These are phyloP conservation scores for Nothophaeocryptopus gaeumannii DNA, from an alignment of 2,329 filamentous ascomycete species.

Conservation along the genomic window DNA sequence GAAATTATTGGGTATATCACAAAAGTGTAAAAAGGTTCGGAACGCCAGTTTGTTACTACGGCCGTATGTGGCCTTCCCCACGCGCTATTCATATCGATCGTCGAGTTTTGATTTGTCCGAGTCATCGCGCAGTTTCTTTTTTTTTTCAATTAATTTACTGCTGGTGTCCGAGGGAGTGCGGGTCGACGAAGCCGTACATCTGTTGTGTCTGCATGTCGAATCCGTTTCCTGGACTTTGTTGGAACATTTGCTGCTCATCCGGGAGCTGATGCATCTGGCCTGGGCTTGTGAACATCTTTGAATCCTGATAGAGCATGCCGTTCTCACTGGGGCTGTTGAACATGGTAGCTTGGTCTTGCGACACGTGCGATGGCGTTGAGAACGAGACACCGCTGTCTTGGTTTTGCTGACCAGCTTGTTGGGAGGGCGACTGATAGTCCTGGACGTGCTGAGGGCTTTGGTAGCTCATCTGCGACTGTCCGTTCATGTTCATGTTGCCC, in stretches of 20 bases:
- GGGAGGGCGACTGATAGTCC: conserved; percentile 33
- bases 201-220: conserved; percentile 47
- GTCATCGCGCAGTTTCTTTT: conserved; percentile 6
- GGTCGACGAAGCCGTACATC: conserved; percentile 48
- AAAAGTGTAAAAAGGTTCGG: conserved; percentile 19
- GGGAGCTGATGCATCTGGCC: conserved; percentile 35
- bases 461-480: conserved; percentile 30
- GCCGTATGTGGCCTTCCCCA: conserved; percentile 14
- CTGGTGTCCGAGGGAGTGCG: conserved; percentile 35
- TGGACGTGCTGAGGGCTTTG: conserved; percentile 30
- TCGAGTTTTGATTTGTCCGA: conserved; percentile 18
- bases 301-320: conserved; percentile 40
- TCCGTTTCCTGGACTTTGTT: conserved; percentile 36
- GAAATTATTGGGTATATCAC: conserved; percentile 27
- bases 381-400: conserved; percentile 39
- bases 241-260: conserved; percentile 34
- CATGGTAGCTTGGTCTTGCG: conserved; percentile 30
- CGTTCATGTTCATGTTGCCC: conserved; percentile 22
- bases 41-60: conserved; percentile 18
- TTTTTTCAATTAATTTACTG: conserved; percentile 10
- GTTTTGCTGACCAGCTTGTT: conserved; percentile 28
- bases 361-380: conserved; percentile 35
- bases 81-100: conserved; percentile 18
- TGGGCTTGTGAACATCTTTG: conserved; percentile 42
- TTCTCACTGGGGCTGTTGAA: conserved; percentile 37